A percentile compares a stretch with the other conserved stretches of the same genome.
phyloP scores from a whole-genome alignment of 2,329 filamentous ascomycete genomes.

The Diplodia sapinea region DNA sequence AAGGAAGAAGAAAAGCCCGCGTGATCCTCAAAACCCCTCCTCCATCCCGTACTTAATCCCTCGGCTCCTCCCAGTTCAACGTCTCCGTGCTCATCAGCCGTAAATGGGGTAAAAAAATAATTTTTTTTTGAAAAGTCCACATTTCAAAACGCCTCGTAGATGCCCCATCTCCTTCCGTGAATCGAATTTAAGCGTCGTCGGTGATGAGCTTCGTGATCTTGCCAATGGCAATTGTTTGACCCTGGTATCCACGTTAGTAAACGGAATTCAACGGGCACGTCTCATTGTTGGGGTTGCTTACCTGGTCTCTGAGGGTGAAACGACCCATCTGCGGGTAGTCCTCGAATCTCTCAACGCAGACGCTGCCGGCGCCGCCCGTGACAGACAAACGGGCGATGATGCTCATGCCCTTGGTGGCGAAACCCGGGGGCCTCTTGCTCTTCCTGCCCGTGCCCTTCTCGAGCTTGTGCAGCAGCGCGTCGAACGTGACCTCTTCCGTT shows the following conservation, averaged over 20 bases:
- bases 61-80: background rate
- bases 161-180: constrained; percentile 3
- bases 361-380: constrained; percentile 80
- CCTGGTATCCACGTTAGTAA: constrained; percentile 60
- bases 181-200: constrained; percentile 33
- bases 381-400: constrained; percentile 94
- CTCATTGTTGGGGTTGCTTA: constrained; percentile 27
- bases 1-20: background rate
- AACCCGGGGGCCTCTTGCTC: constrained; percentile 90
- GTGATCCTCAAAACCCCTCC: background rate
- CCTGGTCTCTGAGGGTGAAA: constrained; percentile 39
- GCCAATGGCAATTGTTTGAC: constrained; percentile 98
- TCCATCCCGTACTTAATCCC: background rate
- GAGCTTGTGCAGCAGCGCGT: constrained; percentile 84
- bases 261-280: background rate
- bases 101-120: constrained; percentile 4
- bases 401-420: constrained; percentile 79
- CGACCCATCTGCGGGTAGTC: constrained; percentile 78
- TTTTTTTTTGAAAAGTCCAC: background rate
- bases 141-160: constrained; percentile 30
- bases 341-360: constrained; percentile 93
- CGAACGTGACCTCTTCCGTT: constrained; percentile 96
- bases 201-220: constrained; percentile 92
- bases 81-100: constrained; percentile 7
- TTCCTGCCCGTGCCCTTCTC: constrained; percentile 93